Conservation (phyloP, 2,329 filamentous ascomycete genomes). For the Thielaviopsis populi region DNA sequence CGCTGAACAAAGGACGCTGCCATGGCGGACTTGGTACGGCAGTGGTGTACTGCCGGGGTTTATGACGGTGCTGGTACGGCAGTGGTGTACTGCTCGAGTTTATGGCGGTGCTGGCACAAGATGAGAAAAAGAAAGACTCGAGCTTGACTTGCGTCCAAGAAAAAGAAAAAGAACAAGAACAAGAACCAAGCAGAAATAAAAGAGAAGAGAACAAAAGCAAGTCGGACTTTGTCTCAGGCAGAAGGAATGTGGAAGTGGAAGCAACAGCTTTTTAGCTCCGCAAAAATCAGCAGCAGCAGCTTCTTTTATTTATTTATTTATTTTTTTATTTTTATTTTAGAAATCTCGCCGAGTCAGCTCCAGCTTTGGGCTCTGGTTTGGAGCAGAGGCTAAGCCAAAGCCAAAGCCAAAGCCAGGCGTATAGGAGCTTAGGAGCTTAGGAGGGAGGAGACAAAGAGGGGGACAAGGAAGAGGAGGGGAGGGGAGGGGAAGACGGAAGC, state of each 20-base stretch:
- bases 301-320: neutral
- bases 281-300: too few relatives aligned
- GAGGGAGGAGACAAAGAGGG: neutral
- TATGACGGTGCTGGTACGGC: neutral
- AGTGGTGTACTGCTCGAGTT: neutral
- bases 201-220: neutral
- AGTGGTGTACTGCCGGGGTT: neutral
- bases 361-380: neutral
- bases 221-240: neutral
- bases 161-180: neutral
- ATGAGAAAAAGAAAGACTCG: neutral
- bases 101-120: neutral
- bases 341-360: neutral
- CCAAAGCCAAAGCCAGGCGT: too few relatives aligned
- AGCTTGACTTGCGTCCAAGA: neutral
- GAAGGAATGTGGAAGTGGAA: neutral
- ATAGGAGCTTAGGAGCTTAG: neutral
- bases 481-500: neutral
- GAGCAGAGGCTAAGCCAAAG: neutral
- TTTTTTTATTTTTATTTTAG: neutral
- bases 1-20: slow-evolving; percentile 34
- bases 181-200: neutral
- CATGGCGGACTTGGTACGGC: slow-evolving; percentile 26
- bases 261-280: neutral
- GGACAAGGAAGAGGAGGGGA: neutral